Evolutionary conservation across 345 rosid genomes (phyloP), one percentile per base, ranked within the genome.

Genomic region (Eutrema japonicum): DNA sequence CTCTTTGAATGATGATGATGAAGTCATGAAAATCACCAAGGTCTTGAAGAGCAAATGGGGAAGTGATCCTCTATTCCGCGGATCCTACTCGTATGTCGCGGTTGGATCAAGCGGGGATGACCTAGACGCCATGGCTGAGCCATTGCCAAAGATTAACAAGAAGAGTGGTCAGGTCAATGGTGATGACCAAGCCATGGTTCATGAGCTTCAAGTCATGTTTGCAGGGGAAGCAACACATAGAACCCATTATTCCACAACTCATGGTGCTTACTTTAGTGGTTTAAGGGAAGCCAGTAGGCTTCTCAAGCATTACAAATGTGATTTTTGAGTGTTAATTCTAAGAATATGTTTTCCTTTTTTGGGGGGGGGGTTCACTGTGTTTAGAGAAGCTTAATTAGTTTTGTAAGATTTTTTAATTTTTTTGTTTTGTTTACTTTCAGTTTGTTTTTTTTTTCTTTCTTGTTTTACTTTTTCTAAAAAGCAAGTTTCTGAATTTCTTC

Each of bases 171-270:
- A 76, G 26, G 66, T 68, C 30, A 62, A 64, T 70, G 68, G 55
- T 56, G 50, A 55, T 62, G 55, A 41, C 46, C 60, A 70, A 64
- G 62, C 13, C 41, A 72, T 60, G 66, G 77, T 66, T 51, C 38
- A 13, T 35, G 77, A 78, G 60, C 88, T 95, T 46, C 96, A 90
- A 73, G 81, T 92, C 41, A 82, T 95, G 74, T 95, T 95, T 85
- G 99, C 99, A 59, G 99, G 99, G 72, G 99, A 95, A 71, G 97
- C 93, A 52, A 95, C 99, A 14, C 97, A 95, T 68, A 86, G 96
- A 82, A 91, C 92, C 42, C 97, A 95, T 65, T 95, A 95, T 72
- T 95, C 99, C 4, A 92, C 99, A 4, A 91, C 99, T 46, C 99
- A 95, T 62, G 99, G 99, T 38, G 99, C 99, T 64, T 95, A 91